Evolutionary conservation across 768 basidiomycete genomes (phyloP).

Genomic region (Psilocybe cyanescens): DNA sequence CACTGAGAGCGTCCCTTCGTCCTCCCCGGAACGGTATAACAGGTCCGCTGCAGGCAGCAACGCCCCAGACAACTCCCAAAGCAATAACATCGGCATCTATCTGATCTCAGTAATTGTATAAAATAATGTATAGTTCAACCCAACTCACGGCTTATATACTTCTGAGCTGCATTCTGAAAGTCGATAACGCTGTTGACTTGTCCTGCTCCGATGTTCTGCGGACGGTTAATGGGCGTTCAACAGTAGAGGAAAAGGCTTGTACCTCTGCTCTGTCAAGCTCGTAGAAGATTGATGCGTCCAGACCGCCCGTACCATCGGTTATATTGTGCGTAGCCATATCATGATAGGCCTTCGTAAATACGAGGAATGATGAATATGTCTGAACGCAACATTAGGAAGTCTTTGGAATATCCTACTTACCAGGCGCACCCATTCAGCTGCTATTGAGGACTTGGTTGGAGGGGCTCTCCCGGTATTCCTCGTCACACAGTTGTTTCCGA

Average conservation of each 20-base stretch:
- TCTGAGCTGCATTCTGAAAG: slow-evolving; percentile 34
- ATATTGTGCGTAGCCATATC: slow-evolving; percentile 43
- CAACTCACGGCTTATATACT: slow-evolving; percentile 40
- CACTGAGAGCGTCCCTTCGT: slow-evolving; percentile 38
- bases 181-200: slow-evolving; percentile 34
- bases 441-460: neutral
- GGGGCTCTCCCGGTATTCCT: neutral
- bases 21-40: slow-evolving; percentile 41
- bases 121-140: neutral
- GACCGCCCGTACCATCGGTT: slow-evolving; percentile 40
- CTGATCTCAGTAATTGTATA: too few relatives aligned
- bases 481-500: neutral
- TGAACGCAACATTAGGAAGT: too few relatives aligned
- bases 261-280: slow-evolving; percentile 42
- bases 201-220: slow-evolving; percentile 44
- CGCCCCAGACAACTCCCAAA: slow-evolving; percentile 36
- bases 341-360: slow-evolving; percentile 39
- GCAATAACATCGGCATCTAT: slow-evolving; percentile 43
- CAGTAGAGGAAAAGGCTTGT: neutral
- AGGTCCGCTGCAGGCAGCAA: slow-evolving; percentile 44
- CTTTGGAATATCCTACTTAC: neutral
- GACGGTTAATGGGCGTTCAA: too few relatives aligned
- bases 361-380: neutral
- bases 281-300: slow-evolving; percentile 45
- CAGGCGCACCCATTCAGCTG: slow-evolving; percentile 21